Evolutionary conservation across 2,329 filamentous ascomycete genomes (phyloP), one percentile per base, ranked within the genome.

Genomic region (Dothideomycetidae sp.): DNA sequence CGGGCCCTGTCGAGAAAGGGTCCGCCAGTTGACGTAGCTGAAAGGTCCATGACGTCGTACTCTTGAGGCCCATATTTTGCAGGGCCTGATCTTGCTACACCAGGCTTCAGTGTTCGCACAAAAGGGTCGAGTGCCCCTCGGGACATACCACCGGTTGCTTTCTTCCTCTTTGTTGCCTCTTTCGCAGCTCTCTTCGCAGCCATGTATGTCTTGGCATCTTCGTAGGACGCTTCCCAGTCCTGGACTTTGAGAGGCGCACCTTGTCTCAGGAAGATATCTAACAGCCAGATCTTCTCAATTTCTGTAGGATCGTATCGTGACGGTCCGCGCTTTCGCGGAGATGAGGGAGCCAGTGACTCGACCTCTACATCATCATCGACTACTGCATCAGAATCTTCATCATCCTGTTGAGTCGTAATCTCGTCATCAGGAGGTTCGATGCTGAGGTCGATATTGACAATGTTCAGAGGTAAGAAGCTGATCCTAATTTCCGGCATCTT

Each of bases 371-470:
- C 57, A 10, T 58, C 47, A 3, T 50, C 55, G 13, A 44, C 37
- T 2, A 42, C 26, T 40, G 37, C 44, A 40, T 55, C 55, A 2
- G 44, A 45, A 3, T 61, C 59, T 7, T 53, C 54, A 9, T 59
- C 57, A 5, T 51, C 50, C 3, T 54, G 51, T 26, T 46, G 49
- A 19, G 50, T 45, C 2, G 60, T 55, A 10, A 72, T 61, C 7
- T 81, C 77, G 26, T 81, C 75, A 37, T 83, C 78, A 11, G 81
- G 77, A 18, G 74, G 70, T 52, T 94, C 86, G 0, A 68, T 65
- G 9, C 74, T 70, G 15, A 94, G 60, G 50, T 93, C 75, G 28
- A 96, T 68, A 0, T 75, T 75, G 2, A 93, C 82, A 11, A 94
- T 68, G 18, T 81, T 70, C 2, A 74, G 67, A 0, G 90, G 90